Base-by-base conservation (phyloP, 495 filamentous ascomycete species). In the Hypoxylon fuscum region DNA sequence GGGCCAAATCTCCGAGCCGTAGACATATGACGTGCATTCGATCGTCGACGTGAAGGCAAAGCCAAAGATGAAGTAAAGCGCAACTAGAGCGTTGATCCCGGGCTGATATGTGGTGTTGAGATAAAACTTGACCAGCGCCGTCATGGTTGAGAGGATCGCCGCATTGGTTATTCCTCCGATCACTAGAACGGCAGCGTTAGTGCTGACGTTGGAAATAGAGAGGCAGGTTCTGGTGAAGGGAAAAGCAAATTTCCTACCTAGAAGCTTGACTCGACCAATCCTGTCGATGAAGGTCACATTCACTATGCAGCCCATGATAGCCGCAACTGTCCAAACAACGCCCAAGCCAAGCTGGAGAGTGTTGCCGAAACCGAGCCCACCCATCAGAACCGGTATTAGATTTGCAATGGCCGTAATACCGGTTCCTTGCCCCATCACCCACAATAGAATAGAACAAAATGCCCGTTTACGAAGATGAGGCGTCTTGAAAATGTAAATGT, bases 1-100 rank as follows among this genome's bases (percentile, higher is more conserved):
- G 7, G 49, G 58, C 58, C 58, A 54, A 32, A 54, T 61, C 22
- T 61, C 49, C 10, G 49, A 61, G 25, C 58, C 58, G 11, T 61
- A 61, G 18, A 41, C 58, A 18, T 61, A 61, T 22, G 58, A 14
- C 0, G 49, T 42, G 20, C 58, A 54, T 23, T 61, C 58, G 14
- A 61, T 54, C n/a, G 34, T 61, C 2, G 42, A 47, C 3, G 49
- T 54, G 3, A 47, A 61, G 3, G 49, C 58, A 5, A 54, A 48
- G 1, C 34, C 45, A n/a, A 48, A 48, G 5, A 48, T 48, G 29
- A 48, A 48, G 29, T 48, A 48, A 20, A 48, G 45, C 7, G 45
- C 45, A 10, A 48, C 47, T 5, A 37, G 32, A 2, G 56, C 56
- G 23, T 45, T 59, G 20, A 46, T 59, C 2, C 47, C 41, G 2